A percentile compares a stretch with the other conserved stretches of the same genome.
phyloP scores from a whole-genome alignment of 805 yeast genomes.

The Schizosaccharomyces japonicus region DNA sequence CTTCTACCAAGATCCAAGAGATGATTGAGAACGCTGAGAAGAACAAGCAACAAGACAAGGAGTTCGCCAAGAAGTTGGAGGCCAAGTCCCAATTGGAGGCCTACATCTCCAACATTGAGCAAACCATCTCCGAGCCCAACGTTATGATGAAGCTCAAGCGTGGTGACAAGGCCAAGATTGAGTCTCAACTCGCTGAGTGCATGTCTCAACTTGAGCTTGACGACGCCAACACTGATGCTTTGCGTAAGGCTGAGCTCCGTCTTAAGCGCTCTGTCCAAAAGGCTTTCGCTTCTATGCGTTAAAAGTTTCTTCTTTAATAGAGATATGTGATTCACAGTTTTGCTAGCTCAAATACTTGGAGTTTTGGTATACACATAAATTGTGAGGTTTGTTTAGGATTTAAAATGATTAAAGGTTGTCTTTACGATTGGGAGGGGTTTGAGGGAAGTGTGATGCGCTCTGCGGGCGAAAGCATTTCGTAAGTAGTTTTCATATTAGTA shows the following conservation, averaged over 20 bases:
- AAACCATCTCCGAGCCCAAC: slow-evolving; percentile 94
- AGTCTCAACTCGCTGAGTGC: slow-evolving; percentile 93
- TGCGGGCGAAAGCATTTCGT: too few species aligned
- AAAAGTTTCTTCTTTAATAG: too few species aligned
- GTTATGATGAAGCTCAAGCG: slow-evolving; percentile 92
- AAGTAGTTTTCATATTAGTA: too few species aligned
- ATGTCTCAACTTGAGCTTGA: slow-evolving; percentile 91
- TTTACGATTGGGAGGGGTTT: too few species aligned
- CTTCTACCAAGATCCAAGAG: slow-evolving; percentile 90
- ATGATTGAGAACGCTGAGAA: slow-evolving; percentile 97
- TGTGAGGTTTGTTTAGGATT: too few species aligned
- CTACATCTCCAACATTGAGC: slow-evolving; percentile 85
- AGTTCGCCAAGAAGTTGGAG: slow-evolving; percentile 98
- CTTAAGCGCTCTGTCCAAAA: slow-evolving; percentile 98
- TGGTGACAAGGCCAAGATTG: slow-evolving; percentile 90
- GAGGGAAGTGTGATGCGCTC: too few species aligned
- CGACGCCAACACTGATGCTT: slow-evolving; percentile 89
- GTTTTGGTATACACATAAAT: too few species aligned
- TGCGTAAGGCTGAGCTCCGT: slow-evolving; percentile 96
- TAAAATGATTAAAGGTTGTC: too few species aligned
- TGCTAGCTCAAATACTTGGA: too few species aligned
- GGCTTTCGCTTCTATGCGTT: slow-evolving; percentile 83
- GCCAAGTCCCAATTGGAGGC: slow-evolving; percentile 98
- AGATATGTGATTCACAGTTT: too few species aligned
- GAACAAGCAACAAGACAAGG: slow-evolving; percentile 96